A percentile compares a stretch with the other conserved stretches of the same genome.
phyloP scores from a whole-genome alignment of 768 basidiomycete genomes.

The Kwoniella bestiolae region DNA sequence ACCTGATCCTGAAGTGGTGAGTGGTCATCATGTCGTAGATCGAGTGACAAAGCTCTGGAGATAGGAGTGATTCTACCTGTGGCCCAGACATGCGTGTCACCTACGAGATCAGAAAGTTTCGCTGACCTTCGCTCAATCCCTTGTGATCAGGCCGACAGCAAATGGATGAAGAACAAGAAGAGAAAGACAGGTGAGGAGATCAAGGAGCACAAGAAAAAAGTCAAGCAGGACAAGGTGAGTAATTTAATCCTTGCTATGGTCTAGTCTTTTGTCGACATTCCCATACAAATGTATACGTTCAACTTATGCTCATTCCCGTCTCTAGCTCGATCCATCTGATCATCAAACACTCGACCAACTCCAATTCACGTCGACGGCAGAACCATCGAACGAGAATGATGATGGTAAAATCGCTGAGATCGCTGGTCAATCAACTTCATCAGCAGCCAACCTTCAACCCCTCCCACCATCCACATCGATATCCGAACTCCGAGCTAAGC shows the following conservation, averaged over 20 bases:
- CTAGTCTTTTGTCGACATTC: background rate
- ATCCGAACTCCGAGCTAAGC: conserved; percentile 44
- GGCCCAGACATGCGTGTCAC: background rate
- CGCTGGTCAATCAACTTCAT: background rate
- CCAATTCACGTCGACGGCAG: conserved; percentile 61
- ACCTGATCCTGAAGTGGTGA: conserved; percentile 70
- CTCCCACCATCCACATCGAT: conserved; percentile 53
- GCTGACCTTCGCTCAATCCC: conserved; percentile 1
- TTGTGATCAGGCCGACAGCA: conserved; percentile 46
- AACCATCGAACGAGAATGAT: conserved; percentile 60
- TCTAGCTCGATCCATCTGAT: conserved; percentile 89
- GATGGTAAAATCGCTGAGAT: background rate
- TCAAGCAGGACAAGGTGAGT: conserved; percentile 79
- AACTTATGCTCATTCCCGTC: background rate
- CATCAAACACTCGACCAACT: conserved; percentile 54
- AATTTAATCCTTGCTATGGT: background rate
- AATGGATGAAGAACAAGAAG: conserved; percentile 73
- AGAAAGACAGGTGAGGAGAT: conserved; percentile 81
- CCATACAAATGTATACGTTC: background rate
- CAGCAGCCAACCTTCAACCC: conserved; percentile 31
- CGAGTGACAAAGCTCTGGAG: too few relatives aligned
- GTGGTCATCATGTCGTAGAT: too few relatives aligned
- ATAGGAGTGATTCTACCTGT: too few relatives aligned
- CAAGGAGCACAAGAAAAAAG: conserved; percentile 87
- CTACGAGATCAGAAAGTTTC: background rate